Evolutionary conservation across 2,329 filamentous ascomycete species (phyloP).

Genomic region (Corynespora cassiicola): DNA sequence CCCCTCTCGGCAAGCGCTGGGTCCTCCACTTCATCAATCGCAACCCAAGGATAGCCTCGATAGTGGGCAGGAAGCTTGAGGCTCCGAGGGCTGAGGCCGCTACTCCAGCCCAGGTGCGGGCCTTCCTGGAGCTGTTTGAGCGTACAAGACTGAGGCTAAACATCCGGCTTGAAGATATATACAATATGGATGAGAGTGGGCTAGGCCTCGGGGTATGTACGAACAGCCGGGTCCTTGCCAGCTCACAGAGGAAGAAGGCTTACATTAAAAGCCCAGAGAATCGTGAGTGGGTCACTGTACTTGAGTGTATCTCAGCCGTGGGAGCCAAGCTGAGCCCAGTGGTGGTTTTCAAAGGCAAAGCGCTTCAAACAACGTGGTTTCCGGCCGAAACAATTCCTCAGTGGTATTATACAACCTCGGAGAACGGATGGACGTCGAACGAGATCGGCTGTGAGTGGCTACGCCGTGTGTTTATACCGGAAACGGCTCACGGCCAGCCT

Average conservation of each 20-base stretch:
- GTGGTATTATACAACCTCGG: conserved; percentile 16
- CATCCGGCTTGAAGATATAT: conserved; percentile 19
- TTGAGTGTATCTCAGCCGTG: conserved; percentile 15
- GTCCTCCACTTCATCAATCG: conserved; percentile 17
- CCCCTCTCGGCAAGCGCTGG: conserved; percentile 16
- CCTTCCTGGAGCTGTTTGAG: conserved; percentile 19
- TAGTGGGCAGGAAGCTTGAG: conserved; percentile 16
- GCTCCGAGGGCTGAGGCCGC: conserved; percentile 10
- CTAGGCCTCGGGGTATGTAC: conserved; percentile 16
- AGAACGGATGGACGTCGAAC: conserved; percentile 19
- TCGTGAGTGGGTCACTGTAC: conserved; percentile 22
- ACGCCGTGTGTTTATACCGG: conserved; percentile 11
- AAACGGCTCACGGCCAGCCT: background rate
- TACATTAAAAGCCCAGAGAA: conserved; percentile 21
- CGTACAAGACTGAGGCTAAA: conserved; percentile 6
- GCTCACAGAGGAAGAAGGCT: conserved; percentile 18
- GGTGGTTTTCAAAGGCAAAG: conserved; percentile 23
- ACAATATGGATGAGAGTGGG: conserved; percentile 19
- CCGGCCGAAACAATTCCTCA: conserved; percentile 10
- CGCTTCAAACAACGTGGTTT: conserved; percentile 21
- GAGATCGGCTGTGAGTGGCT: conserved; percentile 12
- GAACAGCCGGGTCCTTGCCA: conserved; percentile 13
- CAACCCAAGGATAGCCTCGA: conserved; percentile 16
- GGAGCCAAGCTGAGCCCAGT: conserved; percentile 9
- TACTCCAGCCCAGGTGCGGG: conserved; percentile 11